Conservation (phyloP, 106 monocot species). For the Apostasia shenzhenica region DNA sequence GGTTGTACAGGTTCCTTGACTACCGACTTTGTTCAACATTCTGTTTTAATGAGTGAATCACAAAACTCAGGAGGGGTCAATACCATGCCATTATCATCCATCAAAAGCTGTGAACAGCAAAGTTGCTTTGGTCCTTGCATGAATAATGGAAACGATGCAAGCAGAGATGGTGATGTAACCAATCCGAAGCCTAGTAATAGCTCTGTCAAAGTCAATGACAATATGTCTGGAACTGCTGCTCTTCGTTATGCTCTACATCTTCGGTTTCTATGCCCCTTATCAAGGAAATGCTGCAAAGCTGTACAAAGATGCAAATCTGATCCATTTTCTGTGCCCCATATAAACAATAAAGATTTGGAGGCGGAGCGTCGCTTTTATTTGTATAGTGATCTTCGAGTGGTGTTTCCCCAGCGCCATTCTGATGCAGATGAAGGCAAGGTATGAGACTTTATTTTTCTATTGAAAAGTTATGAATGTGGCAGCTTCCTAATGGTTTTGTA, state of each 20-base stretch:
- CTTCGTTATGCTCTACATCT: constrained; percentile 91
- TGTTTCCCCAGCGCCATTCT: constrained; percentile 91
- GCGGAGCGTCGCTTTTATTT: constrained; percentile 77
- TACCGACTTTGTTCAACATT: not conserved
- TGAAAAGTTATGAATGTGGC: no score
- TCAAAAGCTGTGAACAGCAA: not conserved
- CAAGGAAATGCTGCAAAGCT: constrained; percentile 45
- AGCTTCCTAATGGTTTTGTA: no score
- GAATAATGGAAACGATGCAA: constrained; percentile 4
- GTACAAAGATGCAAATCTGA: constrained; percentile 76
- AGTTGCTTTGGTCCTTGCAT: constrained; percentile 6
- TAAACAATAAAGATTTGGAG: constrained; percentile 12
- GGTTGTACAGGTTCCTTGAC: constrained; percentile 12
- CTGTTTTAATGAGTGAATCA: constrained; percentile 5
- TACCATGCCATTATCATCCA: constrained; percentile 11
- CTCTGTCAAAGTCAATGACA: constrained; percentile 41
- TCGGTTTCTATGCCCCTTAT: constrained; percentile 61
- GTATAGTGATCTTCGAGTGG: constrained; percentile 88
- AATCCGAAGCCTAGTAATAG: constrained; percentile 17
- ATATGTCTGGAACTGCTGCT: constrained; percentile 25
- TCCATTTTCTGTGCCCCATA: constrained; percentile 39
- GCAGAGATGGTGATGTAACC: constrained; percentile 3
- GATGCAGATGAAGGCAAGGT: constrained; percentile 98
- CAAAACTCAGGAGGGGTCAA: constrained; percentile 12
- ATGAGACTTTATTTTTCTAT: constrained; percentile 9